Evolutionary conservation across 805 yeast species (phyloP), one percentile per base, ranked within the genome.

Genomic region (Tetrapisispora arboricola): DNA sequence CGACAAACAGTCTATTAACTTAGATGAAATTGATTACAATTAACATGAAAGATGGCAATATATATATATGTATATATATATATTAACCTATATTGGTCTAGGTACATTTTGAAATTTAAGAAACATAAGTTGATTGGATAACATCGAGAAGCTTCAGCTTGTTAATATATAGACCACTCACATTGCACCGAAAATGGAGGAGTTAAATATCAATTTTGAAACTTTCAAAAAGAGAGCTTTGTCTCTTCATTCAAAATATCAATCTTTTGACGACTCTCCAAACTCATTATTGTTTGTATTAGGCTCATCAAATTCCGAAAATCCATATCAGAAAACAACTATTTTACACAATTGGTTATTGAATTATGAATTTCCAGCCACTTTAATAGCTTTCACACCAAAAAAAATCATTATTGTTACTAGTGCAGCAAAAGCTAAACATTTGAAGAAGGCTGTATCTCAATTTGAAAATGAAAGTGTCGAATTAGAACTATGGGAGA

Each of bases 321-420:
- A 86, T 58, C 94, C 95, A 36, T 87, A 85, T 62, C 86, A 83
- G 57, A 85, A 85, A 63, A 80, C 94, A 11, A 79, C 94, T 1
- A 80, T 83, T 34, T 63, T 88, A 36, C 96, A 88, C 59, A 82
- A 78, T 39, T 90, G 97, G 97, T 66, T 90, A 40, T 65, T 90
- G 37, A 95, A 96, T 4, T 90, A 88, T 59, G 97, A 92, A 59
- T 90, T 90, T 57, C 94, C 95, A n/a, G 92, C 92, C 38, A 87
- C 96, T 1, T 78, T 78, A 24, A 63, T 90, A 40, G 76, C 72
- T 38, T 64, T 88, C 43, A 73, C 83, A 3, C 70, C 72, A 41
- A 74, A 72, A 29, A 76, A 75, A 48, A 66, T 77, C 29, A 61
- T 76, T 4, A 66, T 90, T 41, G 70, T 88, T 43, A 88, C 96